Percentiles rank a stretch among this genome's conserved stretches.
phyloP scores from a whole-genome alignment of 305 asterid species.

The Fraxinus velutina region DNA sequence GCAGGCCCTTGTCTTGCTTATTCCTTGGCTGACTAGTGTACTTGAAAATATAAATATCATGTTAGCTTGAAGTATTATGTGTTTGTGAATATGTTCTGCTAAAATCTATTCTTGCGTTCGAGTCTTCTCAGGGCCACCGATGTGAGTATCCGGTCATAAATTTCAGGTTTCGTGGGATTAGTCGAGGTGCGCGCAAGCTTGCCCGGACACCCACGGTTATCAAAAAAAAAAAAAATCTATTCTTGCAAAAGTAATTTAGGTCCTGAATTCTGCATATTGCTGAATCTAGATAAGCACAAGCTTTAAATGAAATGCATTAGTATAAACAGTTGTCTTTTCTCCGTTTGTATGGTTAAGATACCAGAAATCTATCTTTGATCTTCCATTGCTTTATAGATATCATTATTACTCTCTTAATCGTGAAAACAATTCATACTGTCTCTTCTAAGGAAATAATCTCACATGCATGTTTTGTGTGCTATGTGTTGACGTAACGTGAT shows the following conservation, averaged over 20 bases:
- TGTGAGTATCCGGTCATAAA: no score
- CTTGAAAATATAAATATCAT: neutral
- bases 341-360: neutral
- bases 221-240: neutral
- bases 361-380: neutral
- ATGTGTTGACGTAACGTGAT: conserved; percentile 27
- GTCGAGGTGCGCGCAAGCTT: no score
- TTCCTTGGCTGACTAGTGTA: neutral
- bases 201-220: no score
- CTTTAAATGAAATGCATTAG: neutral
- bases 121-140: no score
- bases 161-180: no score
- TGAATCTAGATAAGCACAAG: neutral
- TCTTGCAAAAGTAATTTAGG: neutral
- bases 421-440: neutral
- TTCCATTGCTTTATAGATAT: neutral
- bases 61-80: neutral
- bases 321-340: neutral
- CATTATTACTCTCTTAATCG: neutral
- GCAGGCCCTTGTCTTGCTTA: neutral
- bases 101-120: neutral
- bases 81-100: neutral
- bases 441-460: conserved; percentile 6
- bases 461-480: conserved; percentile 9
- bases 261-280: neutral